These are phyloP conservation scores for Porphyra umbilicalis DNA, from an alignment of 31 red algal genomes.

Conservation along the genomic window DNA sequence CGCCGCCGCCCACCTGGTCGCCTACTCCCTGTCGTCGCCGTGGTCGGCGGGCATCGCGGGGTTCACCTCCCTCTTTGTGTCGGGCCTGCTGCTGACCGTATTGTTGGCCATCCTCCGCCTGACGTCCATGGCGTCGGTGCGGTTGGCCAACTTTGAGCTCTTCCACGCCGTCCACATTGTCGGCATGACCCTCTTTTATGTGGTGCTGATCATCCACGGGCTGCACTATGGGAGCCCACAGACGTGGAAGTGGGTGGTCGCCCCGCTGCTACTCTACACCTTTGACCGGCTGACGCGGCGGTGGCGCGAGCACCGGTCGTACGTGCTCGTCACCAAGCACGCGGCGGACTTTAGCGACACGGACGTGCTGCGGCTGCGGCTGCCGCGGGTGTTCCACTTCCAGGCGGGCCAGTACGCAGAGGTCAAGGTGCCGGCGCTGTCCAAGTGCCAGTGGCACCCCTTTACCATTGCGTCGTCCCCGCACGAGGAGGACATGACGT, in stretches of 20 bases:
- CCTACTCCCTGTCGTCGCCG: conserved; percentile 29
- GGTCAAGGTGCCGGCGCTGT: conserved; percentile 62
- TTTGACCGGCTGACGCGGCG: conserved; percentile 29
- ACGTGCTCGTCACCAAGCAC: conserved; percentile 69
- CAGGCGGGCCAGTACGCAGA: conserved; percentile 88
- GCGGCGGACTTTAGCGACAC: conserved; percentile 56
- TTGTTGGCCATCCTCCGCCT: conserved; percentile 33
- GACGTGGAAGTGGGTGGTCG: conserved; percentile 88
- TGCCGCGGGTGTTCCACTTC: conserved; percentile 71
- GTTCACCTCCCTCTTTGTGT: conserved; percentile 35
- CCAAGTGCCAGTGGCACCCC: conserved; percentile 79
- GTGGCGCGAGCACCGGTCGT: conserved; percentile 48
- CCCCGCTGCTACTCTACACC: conserved; percentile 51
- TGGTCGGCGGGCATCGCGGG: conserved; percentile 42
- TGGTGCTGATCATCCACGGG: conserved; percentile 46
- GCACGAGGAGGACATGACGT: conserved; percentile 68
- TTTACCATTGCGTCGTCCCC: conserved; percentile 84
- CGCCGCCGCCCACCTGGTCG: conserved; percentile 19
- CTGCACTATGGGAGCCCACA: conserved; percentile 34
- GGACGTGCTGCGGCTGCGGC: conserved; percentile 56
- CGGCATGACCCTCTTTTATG: conserved; percentile 29
- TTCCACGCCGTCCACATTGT: conserved; percentile 62
- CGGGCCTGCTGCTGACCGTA: conserved; percentile 44
- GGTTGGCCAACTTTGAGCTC: conserved; percentile 49
- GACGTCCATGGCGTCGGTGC: conserved; percentile 25